phyloP scores from a whole-genome alignment of 2,329 filamentous ascomycete genomes.

The Aspergillus phoenicis region DNA sequence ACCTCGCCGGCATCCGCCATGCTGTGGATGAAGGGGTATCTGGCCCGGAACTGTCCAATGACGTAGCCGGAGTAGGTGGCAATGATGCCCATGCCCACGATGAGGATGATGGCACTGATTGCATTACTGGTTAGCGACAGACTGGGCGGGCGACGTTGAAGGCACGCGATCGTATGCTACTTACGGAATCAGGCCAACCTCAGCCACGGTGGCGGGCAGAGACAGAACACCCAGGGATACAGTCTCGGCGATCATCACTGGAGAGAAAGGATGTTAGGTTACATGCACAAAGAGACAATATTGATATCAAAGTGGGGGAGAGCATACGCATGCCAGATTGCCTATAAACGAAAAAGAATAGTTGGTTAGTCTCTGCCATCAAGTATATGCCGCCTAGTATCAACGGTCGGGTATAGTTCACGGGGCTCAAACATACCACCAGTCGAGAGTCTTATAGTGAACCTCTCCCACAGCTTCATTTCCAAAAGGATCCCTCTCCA shows the following conservation, averaged over 20 bases:
- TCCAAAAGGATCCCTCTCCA: constrained; percentile 33
- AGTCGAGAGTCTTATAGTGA: constrained; percentile 53
- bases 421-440: constrained; percentile 27
- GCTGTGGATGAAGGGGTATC: constrained; percentile 62
- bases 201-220: constrained; percentile 54
- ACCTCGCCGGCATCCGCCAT: constrained; percentile 69
- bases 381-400: too few species aligned
- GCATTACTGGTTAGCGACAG: not conserved
- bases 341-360: constrained; percentile 22
- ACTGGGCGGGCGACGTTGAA: not conserved
- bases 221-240: constrained; percentile 59
- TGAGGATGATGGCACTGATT: constrained; percentile 53
- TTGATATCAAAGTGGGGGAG: not conserved
- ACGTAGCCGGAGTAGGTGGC: constrained; percentile 63
- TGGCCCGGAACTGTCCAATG: constrained; percentile 59
- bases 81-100: constrained; percentile 56
- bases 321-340: constrained; percentile 41
- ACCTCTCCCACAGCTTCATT: constrained; percentile 40
- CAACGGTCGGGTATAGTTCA: not conserved
- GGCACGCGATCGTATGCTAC: constrained; percentile 13
- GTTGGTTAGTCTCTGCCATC: constrained; percentile 35
- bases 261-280: not conserved
- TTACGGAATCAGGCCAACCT: constrained; percentile 55
- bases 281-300: too few species aligned
- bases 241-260: constrained; percentile 59